Evolutionary conservation across 352 stramenopile species (phyloP).

Genomic region (Phytophthora pseudosyringae): DNA sequence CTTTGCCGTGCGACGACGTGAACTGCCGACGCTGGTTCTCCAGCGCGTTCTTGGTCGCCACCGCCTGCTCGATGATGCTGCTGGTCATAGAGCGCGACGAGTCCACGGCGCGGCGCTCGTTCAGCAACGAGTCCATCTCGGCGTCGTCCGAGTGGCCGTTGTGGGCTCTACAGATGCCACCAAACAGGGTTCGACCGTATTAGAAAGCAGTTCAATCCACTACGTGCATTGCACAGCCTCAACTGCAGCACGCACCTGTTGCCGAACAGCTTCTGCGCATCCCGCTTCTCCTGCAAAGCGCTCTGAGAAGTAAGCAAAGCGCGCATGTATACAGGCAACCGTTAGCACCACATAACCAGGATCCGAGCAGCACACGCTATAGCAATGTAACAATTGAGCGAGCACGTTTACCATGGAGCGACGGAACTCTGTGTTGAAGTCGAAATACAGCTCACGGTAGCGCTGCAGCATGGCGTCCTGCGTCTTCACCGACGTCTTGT

Average conservation of each 20-base stretch:
- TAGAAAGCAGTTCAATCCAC: neutral
- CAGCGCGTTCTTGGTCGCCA: slow-evolving; percentile 89
- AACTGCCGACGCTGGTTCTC: slow-evolving; percentile 91
- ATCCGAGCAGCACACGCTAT: slow-evolving; percentile 3
- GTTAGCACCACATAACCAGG: neutral
- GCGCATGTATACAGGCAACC: slow-evolving; percentile 1
- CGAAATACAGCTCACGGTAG: slow-evolving; percentile 96
- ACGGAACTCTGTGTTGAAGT: slow-evolving; percentile 96
- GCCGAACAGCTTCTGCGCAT: slow-evolving; percentile 84
- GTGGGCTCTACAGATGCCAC: slow-evolving; percentile 38
- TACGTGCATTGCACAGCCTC: neutral
- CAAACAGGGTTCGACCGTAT: neutral
- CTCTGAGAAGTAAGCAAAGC: slow-evolving; percentile 47
- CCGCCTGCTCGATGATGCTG: slow-evolving; percentile 89
- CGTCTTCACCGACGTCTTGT: slow-evolving; percentile 74
- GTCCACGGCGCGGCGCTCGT: slow-evolving; percentile 80
- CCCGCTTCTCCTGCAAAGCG: slow-evolving; percentile 80
- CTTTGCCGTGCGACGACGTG: slow-evolving; percentile 81
- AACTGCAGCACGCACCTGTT: slow-evolving; percentile 53
- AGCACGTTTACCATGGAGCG: slow-evolving; percentile 69
- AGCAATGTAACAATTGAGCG: neutral
- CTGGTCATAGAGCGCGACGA: slow-evolving; percentile 82
- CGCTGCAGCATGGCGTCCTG: slow-evolving; percentile 92
- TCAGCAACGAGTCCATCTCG: slow-evolving; percentile 82
- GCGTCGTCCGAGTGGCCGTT: slow-evolving; percentile 60